A percentile compares a stretch with the other conserved stretches of the same genome.
phyloP scores from a whole-genome alignment of 2,329 filamentous ascomycete species.

The Cladosporium velox region DNA sequence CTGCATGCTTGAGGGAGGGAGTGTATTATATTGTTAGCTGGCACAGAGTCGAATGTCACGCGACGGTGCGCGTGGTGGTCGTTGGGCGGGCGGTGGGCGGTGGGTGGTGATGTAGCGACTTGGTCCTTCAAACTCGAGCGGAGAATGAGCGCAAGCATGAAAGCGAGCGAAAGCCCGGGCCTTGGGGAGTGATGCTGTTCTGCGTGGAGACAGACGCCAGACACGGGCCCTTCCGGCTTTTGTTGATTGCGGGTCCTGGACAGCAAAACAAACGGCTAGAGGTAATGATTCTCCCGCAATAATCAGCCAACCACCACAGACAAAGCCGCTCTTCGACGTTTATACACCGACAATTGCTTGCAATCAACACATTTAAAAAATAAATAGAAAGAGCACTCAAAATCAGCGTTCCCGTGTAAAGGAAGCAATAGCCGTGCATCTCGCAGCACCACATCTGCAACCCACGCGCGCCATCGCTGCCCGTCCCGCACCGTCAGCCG shows the following conservation, averaged over 20 bases:
- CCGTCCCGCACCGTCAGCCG: constrained; percentile 12
- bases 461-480: not conserved
- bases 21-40: not conserved
- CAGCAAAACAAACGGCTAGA: not conserved
- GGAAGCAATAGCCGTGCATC: not conserved
- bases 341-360: not conserved
- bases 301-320: not conserved
- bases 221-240: not conserved
- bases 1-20: not conserved
- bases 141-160: not conserved
- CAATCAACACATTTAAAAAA: not conserved
- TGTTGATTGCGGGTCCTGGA: not conserved
- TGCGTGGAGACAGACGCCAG: not conserved
- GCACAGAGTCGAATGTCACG: constrained; percentile 12
- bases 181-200: not conserved
- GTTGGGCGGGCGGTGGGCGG: not conserved
- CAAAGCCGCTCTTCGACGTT: not conserved
- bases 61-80: constrained; percentile 19
- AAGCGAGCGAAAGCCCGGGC: not conserved
- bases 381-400: too few relatives aligned
- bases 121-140: not conserved
- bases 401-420: too few relatives aligned
- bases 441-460: not conserved
- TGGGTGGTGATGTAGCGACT: constrained; percentile 10
- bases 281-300: too few relatives aligned